phyloP scores from a whole-genome alignment of 1,139 yeast genomes.

The Meyerozyma sp. region DNA sequence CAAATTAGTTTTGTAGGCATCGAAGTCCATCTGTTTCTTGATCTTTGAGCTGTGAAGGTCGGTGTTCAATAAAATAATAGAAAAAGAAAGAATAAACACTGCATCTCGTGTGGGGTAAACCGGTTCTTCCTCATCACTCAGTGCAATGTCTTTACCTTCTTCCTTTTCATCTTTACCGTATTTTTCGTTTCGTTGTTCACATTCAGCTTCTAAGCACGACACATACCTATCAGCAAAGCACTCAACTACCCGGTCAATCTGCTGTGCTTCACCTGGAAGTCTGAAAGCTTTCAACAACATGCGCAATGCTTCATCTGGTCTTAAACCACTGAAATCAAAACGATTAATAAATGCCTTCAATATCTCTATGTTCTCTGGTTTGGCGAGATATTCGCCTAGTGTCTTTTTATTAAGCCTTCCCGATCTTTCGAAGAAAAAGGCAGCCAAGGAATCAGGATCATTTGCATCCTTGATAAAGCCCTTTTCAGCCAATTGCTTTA shows the following conservation, averaged over 20 bases:
- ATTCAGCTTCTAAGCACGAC: constrained; percentile 36
- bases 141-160: constrained; percentile 7
- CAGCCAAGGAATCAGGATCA: constrained; percentile 60
- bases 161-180: constrained; percentile 13
- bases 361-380: constrained; percentile 59
- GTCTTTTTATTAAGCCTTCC: constrained; percentile 81
- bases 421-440: constrained; percentile 71
- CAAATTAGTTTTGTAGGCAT: constrained; percentile 73
- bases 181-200: constrained; percentile 5
- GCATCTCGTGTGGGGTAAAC: constrained; percentile 71
- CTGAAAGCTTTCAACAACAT: constrained; percentile 77
- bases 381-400: constrained; percentile 81
- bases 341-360: constrained; percentile 60
- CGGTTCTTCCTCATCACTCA: constrained; percentile 20
- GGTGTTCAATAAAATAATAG: constrained; percentile 73
- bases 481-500: constrained; percentile 53
- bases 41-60: constrained; percentile 77
- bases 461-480: constrained; percentile 57
- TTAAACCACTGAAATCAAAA: constrained; percentile 69
- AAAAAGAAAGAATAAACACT: constrained; percentile 66
- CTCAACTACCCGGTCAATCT: constrained; percentile 88
- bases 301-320: constrained; percentile 93
- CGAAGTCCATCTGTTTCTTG: constrained; percentile 82
- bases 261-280: constrained; percentile 96
- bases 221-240: constrained; percentile 80